A percentile compares a stretch with the other conserved stretches of the same genome.
phyloP scores from a whole-genome alignment of 1,284 basidiomycete species.

The Ustilago tritici region DNA sequence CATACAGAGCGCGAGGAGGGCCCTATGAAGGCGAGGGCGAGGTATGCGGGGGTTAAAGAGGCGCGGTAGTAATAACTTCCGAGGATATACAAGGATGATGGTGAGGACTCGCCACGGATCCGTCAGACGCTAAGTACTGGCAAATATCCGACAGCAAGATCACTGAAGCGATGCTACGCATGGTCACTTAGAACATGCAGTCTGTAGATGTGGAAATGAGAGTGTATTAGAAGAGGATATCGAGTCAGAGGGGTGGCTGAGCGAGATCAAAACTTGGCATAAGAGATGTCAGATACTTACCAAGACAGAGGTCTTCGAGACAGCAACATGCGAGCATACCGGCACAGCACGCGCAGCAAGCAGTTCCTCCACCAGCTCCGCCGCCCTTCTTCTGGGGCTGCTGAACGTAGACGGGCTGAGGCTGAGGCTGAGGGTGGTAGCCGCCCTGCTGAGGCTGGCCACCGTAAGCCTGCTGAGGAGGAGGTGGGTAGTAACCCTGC shows the following conservation, averaged over 20 bases:
- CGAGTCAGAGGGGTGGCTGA: neutral
- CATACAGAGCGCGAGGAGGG: neutral
- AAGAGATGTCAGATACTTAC: slow-evolving; percentile 8
- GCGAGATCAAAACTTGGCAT: neutral
- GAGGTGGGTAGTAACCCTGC: slow-evolving; percentile 55
- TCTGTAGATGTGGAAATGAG: slow-evolving; percentile 13
- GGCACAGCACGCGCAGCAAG: slow-evolving; percentile 57
- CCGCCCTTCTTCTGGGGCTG: slow-evolving; percentile 47
- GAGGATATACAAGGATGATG: neutral
- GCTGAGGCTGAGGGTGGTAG: slow-evolving; percentile 55
- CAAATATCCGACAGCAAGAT: neutral
- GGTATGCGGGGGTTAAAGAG: neutral
- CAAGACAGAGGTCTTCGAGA: slow-evolving; percentile 58
- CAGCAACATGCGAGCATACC: slow-evolving; percentile 60
- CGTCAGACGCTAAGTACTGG: neutral
- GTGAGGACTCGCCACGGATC: neutral
- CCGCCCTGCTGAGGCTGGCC: slow-evolving; percentile 52
- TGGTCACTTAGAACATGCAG: slow-evolving; percentile 44
- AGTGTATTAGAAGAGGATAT: neutral
- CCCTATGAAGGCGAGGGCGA: neutral
- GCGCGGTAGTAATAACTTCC: neutral
- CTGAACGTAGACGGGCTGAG: slow-evolving; percentile 58
- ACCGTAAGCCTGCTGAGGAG: slow-evolving; percentile 59
- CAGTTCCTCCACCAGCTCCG: slow-evolving; percentile 26
- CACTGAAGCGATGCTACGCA: neutral